Evolutionary conservation across 345 rosid species (phyloP).

Genomic region (Kernera saxatilis): DNA sequence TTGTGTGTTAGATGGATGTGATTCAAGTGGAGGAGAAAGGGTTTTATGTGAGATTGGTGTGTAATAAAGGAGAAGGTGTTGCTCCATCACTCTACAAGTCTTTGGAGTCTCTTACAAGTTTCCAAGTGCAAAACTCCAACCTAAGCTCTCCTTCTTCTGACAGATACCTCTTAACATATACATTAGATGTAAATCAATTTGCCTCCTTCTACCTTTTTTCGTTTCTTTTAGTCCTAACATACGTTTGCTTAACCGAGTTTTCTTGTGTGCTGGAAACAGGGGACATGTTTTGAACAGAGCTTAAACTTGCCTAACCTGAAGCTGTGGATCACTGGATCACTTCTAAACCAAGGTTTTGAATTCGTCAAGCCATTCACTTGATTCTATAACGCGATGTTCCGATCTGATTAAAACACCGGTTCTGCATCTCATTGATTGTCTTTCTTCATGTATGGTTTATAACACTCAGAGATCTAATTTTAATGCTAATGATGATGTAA

Average conservation of each 20-base stretch:
- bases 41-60: constrained; percentile 53
- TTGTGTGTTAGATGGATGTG: constrained; percentile 50
- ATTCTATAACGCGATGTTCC: neutral
- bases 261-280: constrained; percentile 31
- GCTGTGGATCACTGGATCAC: constrained; percentile 67
- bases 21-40: constrained; percentile 73
- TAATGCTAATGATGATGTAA: constrained; percentile 1
- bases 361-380: constrained; percentile 26
- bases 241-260: neutral
- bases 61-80: constrained; percentile 56
- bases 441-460: neutral
- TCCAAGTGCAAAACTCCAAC: constrained; percentile 65
- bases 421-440: neutral
- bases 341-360: constrained; percentile 79
- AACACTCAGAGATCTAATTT: constrained; percentile 7
- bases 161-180: constrained; percentile 50
- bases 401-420: neutral
- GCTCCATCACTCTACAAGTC: constrained; percentile 65
- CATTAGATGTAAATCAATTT: constrained; percentile 40
- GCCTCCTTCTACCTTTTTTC: neutral
- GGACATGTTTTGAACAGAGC: constrained; percentile 39
- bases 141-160: constrained; percentile 46
- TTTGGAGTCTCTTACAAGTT: constrained; percentile 63
- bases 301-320: constrained; percentile 57
- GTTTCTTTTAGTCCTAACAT: neutral